Evolutionary conservation across 352 stramenopile species (phyloP).

Genomic region (Hyaloperonospora arabidopsidis): DNA sequence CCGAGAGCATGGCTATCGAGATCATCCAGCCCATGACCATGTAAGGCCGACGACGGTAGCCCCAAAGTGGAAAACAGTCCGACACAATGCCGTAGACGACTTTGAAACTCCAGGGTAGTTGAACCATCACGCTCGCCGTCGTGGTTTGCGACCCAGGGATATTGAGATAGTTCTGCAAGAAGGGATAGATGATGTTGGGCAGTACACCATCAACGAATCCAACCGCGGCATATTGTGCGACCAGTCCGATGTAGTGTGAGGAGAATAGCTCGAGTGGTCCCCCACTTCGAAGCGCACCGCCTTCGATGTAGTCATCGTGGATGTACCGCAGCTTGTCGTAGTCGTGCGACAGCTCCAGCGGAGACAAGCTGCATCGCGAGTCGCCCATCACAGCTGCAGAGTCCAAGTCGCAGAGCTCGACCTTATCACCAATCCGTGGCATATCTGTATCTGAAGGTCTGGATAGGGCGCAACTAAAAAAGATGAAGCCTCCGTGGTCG

Average conservation of each 20-base stretch:
- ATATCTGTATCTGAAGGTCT: conserved; percentile 22
- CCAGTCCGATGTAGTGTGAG: conserved; percentile 42
- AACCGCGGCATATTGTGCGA: conserved; percentile 47
- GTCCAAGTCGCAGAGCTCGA: conserved; percentile 24
- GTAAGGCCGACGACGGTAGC: conserved; percentile 45
- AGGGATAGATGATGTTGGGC: conserved; percentile 44
- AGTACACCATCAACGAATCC: conserved; percentile 44
- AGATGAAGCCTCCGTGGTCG: too few relatives aligned
- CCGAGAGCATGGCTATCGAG: conserved; percentile 30
- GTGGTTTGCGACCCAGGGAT: conserved; percentile 38
- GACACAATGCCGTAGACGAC: conserved; percentile 55
- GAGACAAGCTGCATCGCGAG: conserved; percentile 23
- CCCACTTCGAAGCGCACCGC: conserved; percentile 34
- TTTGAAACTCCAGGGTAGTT: conserved; percentile 57
- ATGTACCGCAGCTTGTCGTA: conserved; percentile 36
- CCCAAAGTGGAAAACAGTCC: conserved; percentile 49
- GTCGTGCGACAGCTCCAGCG: conserved; percentile 18
- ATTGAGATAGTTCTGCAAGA: conserved; percentile 54
- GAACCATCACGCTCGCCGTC: conserved; percentile 34
- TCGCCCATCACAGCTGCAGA: conserved; percentile 19
- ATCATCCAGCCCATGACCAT: conserved; percentile 49
- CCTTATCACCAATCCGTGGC: conserved; percentile 20
- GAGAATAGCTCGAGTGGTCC: conserved; percentile 36
- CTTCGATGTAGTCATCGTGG: conserved; percentile 37
- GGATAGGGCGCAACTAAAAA: background rate